These are phyloP conservation scores for Dendrocalamus latiflorus DNA, from an alignment of 202 grass and related monocot genomes.

Conservation along the genomic window DNA sequence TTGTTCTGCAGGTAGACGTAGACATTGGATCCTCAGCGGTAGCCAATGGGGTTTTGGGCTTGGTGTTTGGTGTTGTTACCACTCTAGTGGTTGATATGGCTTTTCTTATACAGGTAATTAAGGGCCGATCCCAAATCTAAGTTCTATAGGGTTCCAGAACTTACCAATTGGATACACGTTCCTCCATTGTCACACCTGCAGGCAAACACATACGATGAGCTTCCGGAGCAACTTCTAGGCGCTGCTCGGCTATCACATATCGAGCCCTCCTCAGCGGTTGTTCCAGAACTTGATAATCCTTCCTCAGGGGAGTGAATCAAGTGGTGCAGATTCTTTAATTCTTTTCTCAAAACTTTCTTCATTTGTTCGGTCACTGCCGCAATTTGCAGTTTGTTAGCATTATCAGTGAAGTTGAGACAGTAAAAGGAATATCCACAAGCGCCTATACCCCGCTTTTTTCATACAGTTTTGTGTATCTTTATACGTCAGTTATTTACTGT, in stretches of 20 bases:
- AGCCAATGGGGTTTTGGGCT: conserved; percentile 88
- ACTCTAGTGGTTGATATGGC: conserved; percentile 91
- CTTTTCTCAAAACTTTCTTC: neutral
- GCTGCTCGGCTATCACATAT: conserved; percentile 70
- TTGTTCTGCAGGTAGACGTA: conserved; percentile 73
- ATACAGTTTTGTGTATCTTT: neutral
- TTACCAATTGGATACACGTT: neutral
- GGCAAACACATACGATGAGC: conserved; percentile 83
- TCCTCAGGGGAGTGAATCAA: conserved; percentile 9
- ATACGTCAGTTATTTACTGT: neutral
- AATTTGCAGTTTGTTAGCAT: conserved; percentile 9
- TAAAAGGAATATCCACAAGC: neutral
- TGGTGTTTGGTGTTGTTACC: conserved; percentile 87
- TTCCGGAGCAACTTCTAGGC: conserved; percentile 83
- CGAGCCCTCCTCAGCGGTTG: conserved; percentile 63
- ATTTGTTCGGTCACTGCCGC: conserved; percentile 16
- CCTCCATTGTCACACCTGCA: conserved; percentile 23
- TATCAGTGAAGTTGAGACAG: neutral
- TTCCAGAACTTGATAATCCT: conserved; percentile 33
- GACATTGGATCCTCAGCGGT: conserved; percentile 98
- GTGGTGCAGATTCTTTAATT: conserved; percentile 33
- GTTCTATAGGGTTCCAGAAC: neutral
- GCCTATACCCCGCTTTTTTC: neutral
- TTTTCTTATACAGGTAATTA: conserved; percentile 88
- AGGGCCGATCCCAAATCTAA: neutral